Base-by-base conservation (phyloP, 2,329 filamentous ascomycete genomes). In the Alternaria infectoria region DNA sequence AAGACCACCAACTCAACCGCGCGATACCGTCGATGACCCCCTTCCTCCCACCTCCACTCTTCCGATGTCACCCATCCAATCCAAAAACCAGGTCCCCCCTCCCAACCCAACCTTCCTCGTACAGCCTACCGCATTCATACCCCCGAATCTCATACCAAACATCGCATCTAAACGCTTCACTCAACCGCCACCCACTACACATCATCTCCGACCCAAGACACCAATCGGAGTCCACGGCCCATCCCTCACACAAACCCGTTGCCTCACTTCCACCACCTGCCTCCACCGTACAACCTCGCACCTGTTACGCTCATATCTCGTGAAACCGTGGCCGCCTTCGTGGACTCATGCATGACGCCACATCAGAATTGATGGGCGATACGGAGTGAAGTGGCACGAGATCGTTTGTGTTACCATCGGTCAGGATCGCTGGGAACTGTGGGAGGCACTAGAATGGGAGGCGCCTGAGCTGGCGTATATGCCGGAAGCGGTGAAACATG, bases 171-270 rank as follows among this genome's bases (percentile, higher is more conserved):
- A n/a, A n/a, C 23, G 19, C 43, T n/a, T n/a, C 30, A 12, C 17
- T 11, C n/a, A 47, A 23, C 30, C 11, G 49, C 12, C 49, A 28
- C 59, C 46, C 11, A 58, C 28, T 15, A 30, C 57, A 56, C 28
- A 36, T 54, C 51, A 56, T 11, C 54, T 52, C 60, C 23, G 15
- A 55, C 25, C 44, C 63, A 62, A 68, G 66, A 73, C 71, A 73
- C 74, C 68, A 76, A 76, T 75, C 74, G 71, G 73, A 72, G 61
- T 19, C 17, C 54, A 57, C 69, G 70, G 69, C 64, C 26, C 43
- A 5, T 21, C 43, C n/a, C 68, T 72, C 15, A 47, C 64, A 72
- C 66, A 66, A 36, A 26, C 57, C 57, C 57, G 58, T 61, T 56
- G 17, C 15, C 21, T 19, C 30, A 11, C 47, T 23, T 36, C 43